A percentile compares a stretch with the other conserved stretches of the same genome.
These are phyloP conservation scores for Rhododendron molle DNA, from an alignment of 148 eudicot species.

Conservation along the genomic window DNA sequence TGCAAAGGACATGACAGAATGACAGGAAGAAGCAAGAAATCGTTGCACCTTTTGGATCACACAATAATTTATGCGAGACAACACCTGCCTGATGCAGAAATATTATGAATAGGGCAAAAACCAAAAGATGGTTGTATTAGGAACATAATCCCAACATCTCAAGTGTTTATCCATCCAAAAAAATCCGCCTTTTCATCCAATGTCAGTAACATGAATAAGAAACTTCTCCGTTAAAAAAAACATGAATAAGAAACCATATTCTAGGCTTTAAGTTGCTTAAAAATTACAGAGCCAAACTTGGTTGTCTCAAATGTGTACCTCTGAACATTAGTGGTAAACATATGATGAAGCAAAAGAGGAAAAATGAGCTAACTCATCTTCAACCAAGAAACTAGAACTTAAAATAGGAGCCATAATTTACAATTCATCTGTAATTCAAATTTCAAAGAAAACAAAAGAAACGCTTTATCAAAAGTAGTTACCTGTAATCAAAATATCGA, in stretches of 20 bases:
- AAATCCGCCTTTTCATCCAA: not conserved
- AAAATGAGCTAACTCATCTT: not conserved
- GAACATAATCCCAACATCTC: not conserved
- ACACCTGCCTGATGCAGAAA: not conserved
- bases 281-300: not conserved
- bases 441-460: constrained; percentile 38
- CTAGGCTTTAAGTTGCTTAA: not conserved
- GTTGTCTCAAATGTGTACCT: not conserved
- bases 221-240: too few relatives aligned
- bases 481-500: constrained; percentile 99
- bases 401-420: not conserved
- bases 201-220: not conserved
- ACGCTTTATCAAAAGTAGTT: not conserved
- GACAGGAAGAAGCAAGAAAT: not conserved
- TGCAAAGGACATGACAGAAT: not conserved
- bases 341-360: not conserved
- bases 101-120: not conserved
- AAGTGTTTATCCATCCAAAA: not conserved
- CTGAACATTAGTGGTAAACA: not conserved
- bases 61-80: not conserved
- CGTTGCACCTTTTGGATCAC: not conserved
- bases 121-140: not conserved
- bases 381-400: not conserved
- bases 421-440: constrained; percentile 75
- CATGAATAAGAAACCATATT: not conserved